A percentile compares a stretch with the other conserved stretches of the same genome.
Conservation (phyloP, 2,329 filamentous ascomycete species). For the Lasiodiplodia theobromae region DNA sequence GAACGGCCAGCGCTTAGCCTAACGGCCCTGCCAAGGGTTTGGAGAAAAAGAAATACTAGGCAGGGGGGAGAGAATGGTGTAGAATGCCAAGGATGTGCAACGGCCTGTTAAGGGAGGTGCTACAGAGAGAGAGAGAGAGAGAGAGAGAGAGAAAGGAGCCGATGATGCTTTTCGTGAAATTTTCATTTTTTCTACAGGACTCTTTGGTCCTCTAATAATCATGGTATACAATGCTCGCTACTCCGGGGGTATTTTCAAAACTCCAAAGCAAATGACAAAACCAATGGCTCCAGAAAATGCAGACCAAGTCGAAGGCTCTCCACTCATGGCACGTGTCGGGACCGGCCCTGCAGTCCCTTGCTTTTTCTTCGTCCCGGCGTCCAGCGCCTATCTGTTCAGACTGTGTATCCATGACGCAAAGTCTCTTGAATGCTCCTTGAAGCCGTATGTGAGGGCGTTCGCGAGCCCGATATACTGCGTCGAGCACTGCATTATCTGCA, state of each 20-base stretch:
- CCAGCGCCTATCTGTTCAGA: neutral
- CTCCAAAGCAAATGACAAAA: neutral
- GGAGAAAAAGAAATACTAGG: neutral
- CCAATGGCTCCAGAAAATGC: neutral
- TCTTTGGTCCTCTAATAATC: neutral
- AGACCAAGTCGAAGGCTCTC: neutral
- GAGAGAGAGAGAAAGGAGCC: too few species aligned
- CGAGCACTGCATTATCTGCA: slow-evolving; percentile 35
- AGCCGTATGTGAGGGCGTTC: slow-evolving; percentile 36
- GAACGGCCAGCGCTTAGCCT: neutral
- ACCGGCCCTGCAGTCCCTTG: neutral
- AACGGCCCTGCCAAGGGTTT: slow-evolving; percentile 7
- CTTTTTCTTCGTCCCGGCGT: neutral
- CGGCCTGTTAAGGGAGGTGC: neutral
- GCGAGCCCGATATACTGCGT: slow-evolving; percentile 39
- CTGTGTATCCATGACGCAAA: slow-evolving; percentile 19
- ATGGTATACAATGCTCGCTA: neutral
- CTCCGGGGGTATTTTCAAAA: neutral
- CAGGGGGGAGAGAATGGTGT: neutral
- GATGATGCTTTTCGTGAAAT: neutral
- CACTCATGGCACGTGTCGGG: neutral
- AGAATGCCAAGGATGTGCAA: neutral
- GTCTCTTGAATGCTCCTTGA: slow-evolving; percentile 33
- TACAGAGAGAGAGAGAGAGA: neutral
- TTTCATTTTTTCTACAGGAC: neutral